phyloP scores from a whole-genome alignment of 805 yeast genomes.

The Metschnikowia henanensis region DNA sequence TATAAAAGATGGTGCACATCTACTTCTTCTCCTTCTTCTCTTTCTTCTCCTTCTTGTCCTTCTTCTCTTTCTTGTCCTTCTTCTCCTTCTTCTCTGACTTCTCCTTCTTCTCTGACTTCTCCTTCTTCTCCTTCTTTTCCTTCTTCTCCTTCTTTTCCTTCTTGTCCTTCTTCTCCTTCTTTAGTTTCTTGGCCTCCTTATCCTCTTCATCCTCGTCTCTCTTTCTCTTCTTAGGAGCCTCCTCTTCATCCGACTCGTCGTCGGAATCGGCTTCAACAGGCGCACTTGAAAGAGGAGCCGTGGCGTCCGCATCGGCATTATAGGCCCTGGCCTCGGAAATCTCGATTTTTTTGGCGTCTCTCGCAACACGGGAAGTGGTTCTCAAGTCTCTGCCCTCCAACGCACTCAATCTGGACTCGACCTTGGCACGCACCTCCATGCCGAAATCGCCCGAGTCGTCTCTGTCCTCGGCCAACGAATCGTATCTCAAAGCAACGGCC shows the following conservation, averaged over 20 bases:
- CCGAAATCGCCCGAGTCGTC: constrained; percentile 96
- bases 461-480: constrained; percentile 95
- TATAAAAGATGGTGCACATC: constrained; percentile 20
- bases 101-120: constrained; percentile 52
- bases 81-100: constrained; percentile 40
- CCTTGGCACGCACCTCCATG: constrained; percentile 85
- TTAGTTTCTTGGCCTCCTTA: constrained; percentile 17
- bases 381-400: constrained; percentile 96
- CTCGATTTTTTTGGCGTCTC: constrained; percentile 84
- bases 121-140: constrained; percentile 48
- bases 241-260: constrained; percentile 21
- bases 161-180: constrained; percentile 25
- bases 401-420: constrained; percentile 91
- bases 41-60: no score
- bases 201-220: constrained; percentile 20
- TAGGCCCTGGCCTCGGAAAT: constrained; percentile 83
- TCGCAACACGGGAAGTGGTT: constrained; percentile 80
- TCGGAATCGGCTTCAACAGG: constrained; percentile 23
- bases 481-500: constrained; percentile 94
- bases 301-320: constrained; percentile 87
- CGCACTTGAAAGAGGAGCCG: constrained; percentile 44
- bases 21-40: constrained; percentile 32
- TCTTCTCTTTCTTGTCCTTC: constrained; percentile 33
- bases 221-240: constrained; percentile 20
- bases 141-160: constrained; percentile 36